These are phyloP conservation scores for Leptographium lundbergii DNA, from an alignment of 2,329 filamentous ascomycete genomes.

Conservation along the genomic window DNA sequence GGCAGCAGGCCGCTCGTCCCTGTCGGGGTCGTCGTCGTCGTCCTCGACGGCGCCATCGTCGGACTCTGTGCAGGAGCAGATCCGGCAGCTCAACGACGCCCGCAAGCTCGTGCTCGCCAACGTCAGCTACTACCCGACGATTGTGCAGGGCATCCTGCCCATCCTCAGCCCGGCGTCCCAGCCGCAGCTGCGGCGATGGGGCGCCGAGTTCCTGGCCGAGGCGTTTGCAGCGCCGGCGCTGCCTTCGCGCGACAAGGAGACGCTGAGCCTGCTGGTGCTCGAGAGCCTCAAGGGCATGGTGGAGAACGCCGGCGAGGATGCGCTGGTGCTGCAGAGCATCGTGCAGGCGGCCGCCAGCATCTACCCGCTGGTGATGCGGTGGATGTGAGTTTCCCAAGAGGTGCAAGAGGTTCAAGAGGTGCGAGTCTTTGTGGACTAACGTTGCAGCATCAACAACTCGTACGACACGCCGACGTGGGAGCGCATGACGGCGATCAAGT, in stretches of 20 bases:
- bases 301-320: slow-evolving; percentile 62
- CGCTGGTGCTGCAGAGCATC: slow-evolving; percentile 68
- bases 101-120: slow-evolving; percentile 82
- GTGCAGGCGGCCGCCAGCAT: slow-evolving; percentile 85
- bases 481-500: slow-evolving; percentile 77
- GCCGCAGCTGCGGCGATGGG: slow-evolving; percentile 85
- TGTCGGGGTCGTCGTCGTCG: neutral
- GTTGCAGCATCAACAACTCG: slow-evolving; percentile 67
- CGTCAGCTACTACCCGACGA: slow-evolving; percentile 77
- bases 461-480: slow-evolving; percentile 77
- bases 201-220: slow-evolving; percentile 88
- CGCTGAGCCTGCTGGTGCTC: slow-evolving; percentile 63
- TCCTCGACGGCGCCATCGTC: neutral
- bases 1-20: neutral
- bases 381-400: slow-evolving; percentile 60
- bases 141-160: slow-evolving; percentile 85
- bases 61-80: slow-evolving; percentile 54
- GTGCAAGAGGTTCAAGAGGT: neutral
- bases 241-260: slow-evolving; percentile 64
- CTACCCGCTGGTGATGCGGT: slow-evolving; percentile 81
- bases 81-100: slow-evolving; percentile 80
- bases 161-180: slow-evolving; percentile 66
- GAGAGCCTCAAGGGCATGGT: slow-evolving; percentile 61
- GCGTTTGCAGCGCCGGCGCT: slow-evolving; percentile 89
- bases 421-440: slow-evolving; percentile 5